Conservation (phyloP, 2,329 filamentous ascomycete species). For the Botrytis tulipae region DNA sequence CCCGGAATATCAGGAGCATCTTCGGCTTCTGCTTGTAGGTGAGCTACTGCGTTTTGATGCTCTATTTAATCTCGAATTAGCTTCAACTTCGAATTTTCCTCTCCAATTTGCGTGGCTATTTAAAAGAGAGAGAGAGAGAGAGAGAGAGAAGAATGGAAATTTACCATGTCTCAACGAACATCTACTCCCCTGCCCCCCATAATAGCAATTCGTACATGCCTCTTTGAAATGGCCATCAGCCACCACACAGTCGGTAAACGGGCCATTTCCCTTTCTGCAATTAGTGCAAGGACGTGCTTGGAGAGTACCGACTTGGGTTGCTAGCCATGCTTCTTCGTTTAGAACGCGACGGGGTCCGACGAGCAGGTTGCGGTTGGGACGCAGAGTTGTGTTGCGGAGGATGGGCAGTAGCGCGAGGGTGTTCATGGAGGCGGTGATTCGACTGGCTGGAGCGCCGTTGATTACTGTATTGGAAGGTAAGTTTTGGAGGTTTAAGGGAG, state of each 20-base stretch:
- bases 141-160: background rate
- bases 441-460: background rate
- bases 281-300: background rate
- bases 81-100: too few species aligned
- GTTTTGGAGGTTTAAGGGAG: background rate
- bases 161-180: background rate
- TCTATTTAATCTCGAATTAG: background rate
- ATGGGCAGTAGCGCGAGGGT: background rate
- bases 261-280: background rate
- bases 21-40: background rate
- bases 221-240: background rate
- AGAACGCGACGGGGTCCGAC: background rate
- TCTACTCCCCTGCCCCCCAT: background rate
- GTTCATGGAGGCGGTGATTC: background rate
- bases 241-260: background rate
- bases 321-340: conserved; percentile 1
- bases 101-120: too few species aligned
- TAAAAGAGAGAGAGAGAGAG: background rate
- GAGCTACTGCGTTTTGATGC: background rate
- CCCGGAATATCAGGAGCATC: background rate
- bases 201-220: conserved; percentile 4
- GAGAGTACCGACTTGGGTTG: background rate
- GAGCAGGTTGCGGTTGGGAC: background rate
- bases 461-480: background rate
- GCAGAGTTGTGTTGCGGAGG: background rate